Conservation (phyloP, 1,284 basidiomycete genomes). For the Leccinum cinnamomeum region DNA sequence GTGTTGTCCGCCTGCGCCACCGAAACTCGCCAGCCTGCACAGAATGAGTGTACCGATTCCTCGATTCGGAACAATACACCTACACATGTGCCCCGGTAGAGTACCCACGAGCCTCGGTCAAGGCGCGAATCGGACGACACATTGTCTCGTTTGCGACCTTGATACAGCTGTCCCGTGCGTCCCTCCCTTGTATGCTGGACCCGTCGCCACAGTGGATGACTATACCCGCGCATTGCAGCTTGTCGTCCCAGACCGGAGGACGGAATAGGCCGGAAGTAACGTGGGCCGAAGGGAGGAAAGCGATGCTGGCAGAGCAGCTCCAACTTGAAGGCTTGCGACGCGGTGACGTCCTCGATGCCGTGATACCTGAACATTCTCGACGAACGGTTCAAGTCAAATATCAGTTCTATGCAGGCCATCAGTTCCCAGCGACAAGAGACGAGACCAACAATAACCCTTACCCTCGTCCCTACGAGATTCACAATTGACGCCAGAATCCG, state of each 20-base stretch:
- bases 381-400: slow-evolving; percentile 65
- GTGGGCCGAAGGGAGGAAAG: slow-evolving; percentile 62
- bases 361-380: slow-evolving; percentile 42
- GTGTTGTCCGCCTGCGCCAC: slow-evolving; percentile 81
- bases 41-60: neutral
- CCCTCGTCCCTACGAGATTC: slow-evolving; percentile 39
- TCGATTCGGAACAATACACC: slow-evolving; percentile 2
- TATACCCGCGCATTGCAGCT: too few species aligned
- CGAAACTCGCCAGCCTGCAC: slow-evolving; percentile 74
- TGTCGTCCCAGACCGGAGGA: slow-evolving; percentile 39
- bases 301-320: slow-evolving; percentile 49
- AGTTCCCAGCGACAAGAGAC: slow-evolving; percentile 8
- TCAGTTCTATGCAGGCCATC: slow-evolving; percentile 48
- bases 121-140: slow-evolving; percentile 88
- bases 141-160: slow-evolving; percentile 95
- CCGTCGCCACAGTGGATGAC: too few species aligned
- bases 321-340: slow-evolving; percentile 27
- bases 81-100: slow-evolving; percentile 80
- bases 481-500: slow-evolving; percentile 35
- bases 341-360: slow-evolving; percentile 36
- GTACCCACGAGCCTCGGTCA: slow-evolving; percentile 90
- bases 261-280: slow-evolving; percentile 64
- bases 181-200: neutral
- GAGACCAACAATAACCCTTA: slow-evolving; percentile 19
- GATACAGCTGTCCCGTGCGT: slow-evolving; percentile 62